These are phyloP conservation scores for Cudoniella acicularis DNA, from an alignment of 495 filamentous ascomycete genomes.

Conservation along the genomic window DNA sequence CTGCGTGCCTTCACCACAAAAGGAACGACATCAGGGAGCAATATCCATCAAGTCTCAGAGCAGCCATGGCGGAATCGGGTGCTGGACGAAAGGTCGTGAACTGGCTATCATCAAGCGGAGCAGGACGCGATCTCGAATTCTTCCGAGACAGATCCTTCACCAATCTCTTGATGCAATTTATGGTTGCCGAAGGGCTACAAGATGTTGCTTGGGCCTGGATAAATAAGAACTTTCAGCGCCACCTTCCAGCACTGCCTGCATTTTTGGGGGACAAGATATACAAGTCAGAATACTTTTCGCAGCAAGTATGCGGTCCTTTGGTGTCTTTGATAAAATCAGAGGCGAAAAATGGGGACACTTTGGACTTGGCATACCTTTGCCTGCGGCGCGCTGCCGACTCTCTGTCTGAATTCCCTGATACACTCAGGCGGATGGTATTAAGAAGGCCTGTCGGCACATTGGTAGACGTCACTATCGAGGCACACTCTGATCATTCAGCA, in stretches of 20 bases:
- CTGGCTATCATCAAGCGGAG: constrained; percentile 38
- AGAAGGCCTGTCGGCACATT: no score
- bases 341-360: no score
- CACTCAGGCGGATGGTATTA: no score
- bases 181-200: constrained; percentile 33
- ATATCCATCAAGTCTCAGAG: constrained; percentile 10
- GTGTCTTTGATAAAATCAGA: no score
- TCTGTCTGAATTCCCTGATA: no score
- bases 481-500: neutral
- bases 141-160: constrained; percentile 24
- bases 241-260: neutral
- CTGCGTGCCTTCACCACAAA: constrained; percentile 17
- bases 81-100: constrained; percentile 27
- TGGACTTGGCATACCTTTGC: no score
- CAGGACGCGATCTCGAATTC: constrained; percentile 14
- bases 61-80: constrained; percentile 29
- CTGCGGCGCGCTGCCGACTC: no score
- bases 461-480: no score
- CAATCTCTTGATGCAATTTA: constrained; percentile 26
- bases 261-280: no score
- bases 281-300: no score
- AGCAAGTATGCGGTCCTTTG: no score
- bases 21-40: constrained; percentile 18
- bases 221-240: constrained; percentile 6
- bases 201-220: constrained; percentile 30